A percentile compares a stretch with the other conserved stretches of the same genome.
Evolutionary conservation across 2,329 filamentous ascomycete genomes (phyloP).

Genomic region (Trichoderma sp.): DNA sequence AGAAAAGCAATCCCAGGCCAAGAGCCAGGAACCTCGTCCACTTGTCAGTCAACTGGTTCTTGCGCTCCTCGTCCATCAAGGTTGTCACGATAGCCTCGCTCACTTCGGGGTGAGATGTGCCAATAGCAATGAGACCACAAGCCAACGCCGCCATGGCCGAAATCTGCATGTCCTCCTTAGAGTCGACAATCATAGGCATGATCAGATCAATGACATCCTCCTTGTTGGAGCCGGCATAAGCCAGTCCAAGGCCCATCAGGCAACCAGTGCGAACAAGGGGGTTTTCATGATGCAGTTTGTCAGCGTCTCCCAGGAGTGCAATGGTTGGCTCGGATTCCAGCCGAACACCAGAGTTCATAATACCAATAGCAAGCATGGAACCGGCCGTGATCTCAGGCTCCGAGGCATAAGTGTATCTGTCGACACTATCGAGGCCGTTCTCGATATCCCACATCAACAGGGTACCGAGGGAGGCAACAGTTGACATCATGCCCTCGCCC

Average conservation of each 20-base stretch:
- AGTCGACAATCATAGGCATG: conserved; percentile 82
- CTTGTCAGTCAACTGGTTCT: conserved; percentile 90
- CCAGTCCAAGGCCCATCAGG: conserved; percentile 93
- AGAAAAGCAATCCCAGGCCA: conserved; percentile 89
- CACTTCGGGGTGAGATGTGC: conserved; percentile 85
- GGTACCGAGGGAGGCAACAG: conserved; percentile 88
- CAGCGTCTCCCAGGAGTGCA: conserved; percentile 75
- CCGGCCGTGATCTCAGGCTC: conserved; percentile 85
- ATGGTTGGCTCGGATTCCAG: conserved; percentile 87
- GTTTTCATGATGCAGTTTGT: conserved; percentile 76
- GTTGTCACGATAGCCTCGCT: conserved; percentile 90
- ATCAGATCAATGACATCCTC: conserved; percentile 82
- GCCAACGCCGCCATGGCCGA: conserved; percentile 94
- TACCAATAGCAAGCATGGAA: conserved; percentile 87
- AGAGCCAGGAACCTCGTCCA: conserved; percentile 97
- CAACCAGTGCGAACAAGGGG: conserved; percentile 74
- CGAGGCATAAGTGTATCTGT: conserved; percentile 83
- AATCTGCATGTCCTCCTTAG: conserved; percentile 84
- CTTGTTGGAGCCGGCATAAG: conserved; percentile 92
- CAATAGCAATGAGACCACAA: conserved; percentile 86
- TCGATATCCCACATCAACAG: conserved; percentile 93
- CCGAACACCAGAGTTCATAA: conserved; percentile 89
- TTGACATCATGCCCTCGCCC: conserved; percentile 95
- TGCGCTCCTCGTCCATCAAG: conserved; percentile 87
- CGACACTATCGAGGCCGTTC: conserved; percentile 85